Evolutionary conservation across 192 early-diverging fungal species (phyloP), one percentile per base, ranked within the genome.

Genomic region (Jimgerdemannia lactiflua): DNA sequence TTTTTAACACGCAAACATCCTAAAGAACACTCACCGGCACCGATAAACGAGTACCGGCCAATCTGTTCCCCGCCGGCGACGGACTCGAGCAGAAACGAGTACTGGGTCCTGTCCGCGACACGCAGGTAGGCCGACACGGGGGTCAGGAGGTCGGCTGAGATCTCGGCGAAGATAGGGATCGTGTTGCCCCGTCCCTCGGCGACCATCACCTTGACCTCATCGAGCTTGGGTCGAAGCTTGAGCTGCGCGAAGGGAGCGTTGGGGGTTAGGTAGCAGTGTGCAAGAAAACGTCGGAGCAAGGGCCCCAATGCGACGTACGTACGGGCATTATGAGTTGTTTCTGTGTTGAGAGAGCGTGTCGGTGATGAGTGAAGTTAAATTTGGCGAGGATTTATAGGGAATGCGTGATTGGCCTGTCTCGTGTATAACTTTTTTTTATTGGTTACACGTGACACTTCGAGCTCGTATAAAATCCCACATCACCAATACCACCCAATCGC

Each of bases 81-180:
- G 40, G 94, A 95, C 77, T 99, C 98, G 39, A 99, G 91, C 76
- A 99, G 81, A 74, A 99, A 99, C 42, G 98, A 98, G 81, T 96
- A 93, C 11, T 92, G 86, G 75, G 89, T 90, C 64, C 87, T 83
- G 68, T 92, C 85, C 19, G 95, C 85, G 19, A 98, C 88, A 78
- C 93, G 94, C 74, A 99, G 92, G 76, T 98, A 99, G 20, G 96
- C 97, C 19, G 94, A 91, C 18, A 99, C 96, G 41, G 98, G 98
- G 4, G 98, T 99, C 43, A 98, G 86, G 70, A 99, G 87, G 79
- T 99, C 98, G 42, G 93, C 92, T 14, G 91, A 91, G 49, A 98
- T 90, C 75, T 93, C 90, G 49, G 89, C 86, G 86, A 92, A 98
- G 70, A 99, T 90, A 20, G 98, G 98, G 70, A 99, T 94, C 66